Evolutionary conservation across 2,329 filamentous ascomycete species (phyloP).

Genomic region (Alternaria arborescens): DNA sequence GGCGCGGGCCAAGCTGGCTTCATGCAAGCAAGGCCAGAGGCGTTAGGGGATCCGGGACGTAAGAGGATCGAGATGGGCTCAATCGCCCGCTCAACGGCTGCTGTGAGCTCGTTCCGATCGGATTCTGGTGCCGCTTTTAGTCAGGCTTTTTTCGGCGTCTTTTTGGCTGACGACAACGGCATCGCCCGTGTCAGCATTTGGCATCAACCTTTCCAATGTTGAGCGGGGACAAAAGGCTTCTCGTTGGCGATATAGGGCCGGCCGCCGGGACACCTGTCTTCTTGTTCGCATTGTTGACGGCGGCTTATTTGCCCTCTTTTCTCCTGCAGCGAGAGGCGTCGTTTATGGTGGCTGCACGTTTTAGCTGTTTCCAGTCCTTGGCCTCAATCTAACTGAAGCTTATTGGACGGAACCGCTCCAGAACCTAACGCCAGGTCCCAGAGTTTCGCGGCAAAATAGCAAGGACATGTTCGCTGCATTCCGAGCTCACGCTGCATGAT

Average conservation of each 20-base stretch:
- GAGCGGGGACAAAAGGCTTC: constrained; percentile 1
- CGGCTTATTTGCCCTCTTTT: constrained; percentile 58
- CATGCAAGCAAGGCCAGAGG: constrained; percentile 45
- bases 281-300: constrained; percentile 19
- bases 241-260: constrained; percentile 27
- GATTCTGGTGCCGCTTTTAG: constrained; percentile 39
- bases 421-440: constrained; percentile 46
- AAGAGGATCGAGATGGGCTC: constrained; percentile 33
- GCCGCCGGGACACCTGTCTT: constrained; percentile 19
- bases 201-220: constrained; percentile 7
- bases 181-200: constrained; percentile 11
- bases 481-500: constrained; percentile 48
- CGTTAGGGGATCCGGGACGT: constrained; percentile 39
- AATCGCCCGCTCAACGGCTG: constrained; percentile 40
- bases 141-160: constrained; percentile 22
- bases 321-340: constrained; percentile 27
- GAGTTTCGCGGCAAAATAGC: constrained; percentile 44
- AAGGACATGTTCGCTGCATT: constrained; percentile 45
- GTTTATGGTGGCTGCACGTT: constrained; percentile 40
- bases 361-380: constrained; percentile 42
- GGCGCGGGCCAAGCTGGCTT: constrained; percentile 40
- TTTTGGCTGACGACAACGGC: constrained; percentile 13
- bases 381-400: constrained; percentile 46
- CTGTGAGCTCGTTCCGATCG: constrained; percentile 39
- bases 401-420: constrained; percentile 42